A percentile compares a stretch with the other conserved stretches of the same genome.
Evolutionary conservation across 805 yeast species (phyloP).

Genomic region (Nakazawaea wyomingensis): DNA sequence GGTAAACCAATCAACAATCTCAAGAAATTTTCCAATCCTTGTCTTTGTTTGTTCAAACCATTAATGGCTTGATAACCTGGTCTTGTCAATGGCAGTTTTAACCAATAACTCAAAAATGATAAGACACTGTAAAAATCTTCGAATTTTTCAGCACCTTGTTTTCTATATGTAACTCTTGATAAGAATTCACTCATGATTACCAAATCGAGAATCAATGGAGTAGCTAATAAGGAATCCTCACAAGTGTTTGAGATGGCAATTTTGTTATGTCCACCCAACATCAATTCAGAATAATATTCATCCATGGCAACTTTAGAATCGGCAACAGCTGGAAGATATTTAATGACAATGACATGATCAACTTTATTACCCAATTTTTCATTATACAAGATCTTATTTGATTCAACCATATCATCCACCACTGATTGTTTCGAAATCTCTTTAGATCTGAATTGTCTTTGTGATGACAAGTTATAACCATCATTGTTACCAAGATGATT

Average conservation of each 20-base stretch:
- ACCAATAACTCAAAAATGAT: slow-evolving; percentile 88
- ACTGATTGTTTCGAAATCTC: slow-evolving; percentile 92
- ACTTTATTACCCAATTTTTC: slow-evolving; percentile 70
- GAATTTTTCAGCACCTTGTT: slow-evolving; percentile 43
- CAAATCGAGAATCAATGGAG: slow-evolving; percentile 90
- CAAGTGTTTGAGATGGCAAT: slow-evolving; percentile 93
- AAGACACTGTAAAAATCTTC: slow-evolving; percentile 78
- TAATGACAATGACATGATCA: slow-evolving; percentile 94
- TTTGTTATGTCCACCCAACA: slow-evolving; percentile 97
- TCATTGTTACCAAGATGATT: slow-evolving; percentile 96
- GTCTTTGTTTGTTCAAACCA: slow-evolving; percentile 92
- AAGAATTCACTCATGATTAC: slow-evolving; percentile 87
- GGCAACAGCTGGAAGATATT: slow-evolving; percentile 90
- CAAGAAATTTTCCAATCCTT: slow-evolving; percentile 85
- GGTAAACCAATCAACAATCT: slow-evolving; percentile 89
- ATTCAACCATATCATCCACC: slow-evolving; percentile 88
- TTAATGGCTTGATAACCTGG: slow-evolving; percentile 87
- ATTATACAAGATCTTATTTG: slow-evolving; percentile 80
- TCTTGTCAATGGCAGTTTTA: slow-evolving; percentile 92
- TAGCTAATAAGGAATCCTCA: slow-evolving; percentile 91
- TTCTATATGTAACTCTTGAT: slow-evolving; percentile 77
- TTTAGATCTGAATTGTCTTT: slow-evolving; percentile 90
- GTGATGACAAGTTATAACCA: slow-evolving; percentile 87
- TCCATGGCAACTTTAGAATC: slow-evolving; percentile 98
- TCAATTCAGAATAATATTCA: slow-evolving; percentile 92